Conservation (phyloP, 2,329 filamentous ascomycete genomes). For the Penicillium sclerotigenum region DNA sequence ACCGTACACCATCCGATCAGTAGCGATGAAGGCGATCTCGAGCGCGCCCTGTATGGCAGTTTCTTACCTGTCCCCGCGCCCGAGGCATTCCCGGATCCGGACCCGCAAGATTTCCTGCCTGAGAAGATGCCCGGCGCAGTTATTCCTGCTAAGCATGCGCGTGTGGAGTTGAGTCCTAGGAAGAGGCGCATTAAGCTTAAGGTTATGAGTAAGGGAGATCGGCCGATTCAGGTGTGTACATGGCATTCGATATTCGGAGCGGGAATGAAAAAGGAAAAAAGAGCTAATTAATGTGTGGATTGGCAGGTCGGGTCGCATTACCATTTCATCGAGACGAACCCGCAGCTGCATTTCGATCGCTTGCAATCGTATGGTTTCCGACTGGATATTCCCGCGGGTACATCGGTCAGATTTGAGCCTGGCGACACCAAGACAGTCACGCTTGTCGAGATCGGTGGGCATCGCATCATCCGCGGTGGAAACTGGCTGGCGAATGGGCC, state of each 20-base stretch:
- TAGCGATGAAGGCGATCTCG: constrained; percentile 79
- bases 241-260: background rate
- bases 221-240: constrained; percentile 72
- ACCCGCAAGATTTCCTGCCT: constrained; percentile 63
- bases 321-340: constrained; percentile 94
- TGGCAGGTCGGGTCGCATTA: constrained; percentile 79
- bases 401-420: constrained; percentile 89
- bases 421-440: constrained; percentile 88
- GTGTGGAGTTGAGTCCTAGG: constrained; percentile 69
- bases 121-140: constrained; percentile 76
- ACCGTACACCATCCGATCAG: constrained; percentile 89
- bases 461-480: constrained; percentile 76
- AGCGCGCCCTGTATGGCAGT: constrained; percentile 83
- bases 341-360: constrained; percentile 83
- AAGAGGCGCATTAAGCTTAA: constrained; percentile 69
- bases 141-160: constrained; percentile 64
- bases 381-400: constrained; percentile 86
- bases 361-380: constrained; percentile 76
- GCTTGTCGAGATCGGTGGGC: constrained; percentile 81
- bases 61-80: constrained; percentile 77
- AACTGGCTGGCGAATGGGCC: constrained; percentile 73
- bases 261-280: no score
- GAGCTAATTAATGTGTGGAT: background rate
- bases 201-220: constrained; percentile 82
- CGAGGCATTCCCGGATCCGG: constrained; percentile 64